Conservation (phyloP, 2,329 filamentous ascomycete species). For the Akanthomyces uredinophilus region DNA sequence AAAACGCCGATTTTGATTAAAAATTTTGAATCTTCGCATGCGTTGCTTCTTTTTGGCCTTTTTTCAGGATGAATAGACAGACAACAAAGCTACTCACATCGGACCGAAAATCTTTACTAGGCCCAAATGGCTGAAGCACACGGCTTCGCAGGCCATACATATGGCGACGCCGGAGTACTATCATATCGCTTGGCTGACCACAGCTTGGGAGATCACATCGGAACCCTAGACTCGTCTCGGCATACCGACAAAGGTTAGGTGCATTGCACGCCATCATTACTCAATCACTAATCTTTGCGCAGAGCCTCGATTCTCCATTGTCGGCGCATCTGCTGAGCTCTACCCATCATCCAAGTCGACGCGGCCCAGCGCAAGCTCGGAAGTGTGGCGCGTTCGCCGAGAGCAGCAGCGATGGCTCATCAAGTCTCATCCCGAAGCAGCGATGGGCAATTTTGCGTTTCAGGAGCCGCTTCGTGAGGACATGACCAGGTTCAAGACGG, state of each 20-base stretch:
- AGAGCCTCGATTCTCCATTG: constrained; percentile 29
- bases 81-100: constrained; percentile 21
- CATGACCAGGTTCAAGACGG: constrained; percentile 25
- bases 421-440: constrained; percentile 46
- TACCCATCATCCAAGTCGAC: constrained; percentile 29
- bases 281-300: background rate
- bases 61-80: constrained; percentile 30
- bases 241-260: constrained; percentile 24
- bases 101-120: constrained; percentile 27
- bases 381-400: constrained; percentile 27
- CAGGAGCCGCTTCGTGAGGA: constrained; percentile 33
- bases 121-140: constrained; percentile 34
- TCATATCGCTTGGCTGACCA: constrained; percentile 26
- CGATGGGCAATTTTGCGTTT: constrained; percentile 32
- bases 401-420: constrained; percentile 46
- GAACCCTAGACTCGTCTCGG: constrained; percentile 28
- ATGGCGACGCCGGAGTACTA: constrained; percentile 30
- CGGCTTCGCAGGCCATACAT: constrained; percentile 27
- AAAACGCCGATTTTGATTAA: constrained; percentile 1
- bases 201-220: constrained; percentile 21
- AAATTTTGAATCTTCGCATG: background rate
- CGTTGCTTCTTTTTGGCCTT: background rate
- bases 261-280: background rate
- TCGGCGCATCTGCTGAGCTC: constrained; percentile 30
- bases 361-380: constrained; percentile 22